Evolutionary conservation across 768 basidiomycete genomes (phyloP), one percentile per base, ranked within the genome.

Genomic region (Rhodocollybia butyracea): DNA sequence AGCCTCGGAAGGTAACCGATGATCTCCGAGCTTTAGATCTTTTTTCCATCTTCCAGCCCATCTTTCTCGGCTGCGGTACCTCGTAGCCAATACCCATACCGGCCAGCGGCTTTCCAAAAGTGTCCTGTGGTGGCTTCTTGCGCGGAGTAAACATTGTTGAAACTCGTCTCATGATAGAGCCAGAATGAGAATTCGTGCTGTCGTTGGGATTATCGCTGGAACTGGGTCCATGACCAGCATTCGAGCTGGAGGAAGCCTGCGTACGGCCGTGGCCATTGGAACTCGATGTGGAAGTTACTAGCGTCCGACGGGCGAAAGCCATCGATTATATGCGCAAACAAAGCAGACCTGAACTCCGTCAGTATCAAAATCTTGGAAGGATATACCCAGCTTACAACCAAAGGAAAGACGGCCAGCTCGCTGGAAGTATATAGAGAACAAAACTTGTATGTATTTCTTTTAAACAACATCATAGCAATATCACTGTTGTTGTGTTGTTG

Each of bases 121-220:
- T 34, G 34, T 39, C 32, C 34, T 50, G 48, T 21, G 32, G n/a
- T 5, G 22, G 12, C 32, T 34, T 50, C 34, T 50, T 50, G 11
- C 38, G 34, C 21, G 48, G 48, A 34, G 48, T 50, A n/a, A 50
- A 50, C 48, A 50, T 50, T 6, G 48, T 50, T 1, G 48, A 50
- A 24, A 50, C 48, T 26, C 48, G 48, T 38, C 38, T 50, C 22
- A 50, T 50, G 48, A 50, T 50, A 26, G 48, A 50, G 38, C 6
- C 13, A 22, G 48, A 50, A 34, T 50, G 22, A 12, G 22, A 26
- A 29, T 40, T 40, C 12, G 41, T 22, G 15, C 22, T 48, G 8
- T 22, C 19, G 19, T 17, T 19, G 34, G 46, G 19, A 34, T n/a
- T 32, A 19, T 31, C 8, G 7, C 31, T 48, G n/a, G 32, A 34